Percentiles rank a stretch among this genome's conserved stretches.
These are phyloP conservation scores for Diphasiastrum complanatum DNA, from an alignment of 83 land plant genomes.

Conservation along the genomic window DNA sequence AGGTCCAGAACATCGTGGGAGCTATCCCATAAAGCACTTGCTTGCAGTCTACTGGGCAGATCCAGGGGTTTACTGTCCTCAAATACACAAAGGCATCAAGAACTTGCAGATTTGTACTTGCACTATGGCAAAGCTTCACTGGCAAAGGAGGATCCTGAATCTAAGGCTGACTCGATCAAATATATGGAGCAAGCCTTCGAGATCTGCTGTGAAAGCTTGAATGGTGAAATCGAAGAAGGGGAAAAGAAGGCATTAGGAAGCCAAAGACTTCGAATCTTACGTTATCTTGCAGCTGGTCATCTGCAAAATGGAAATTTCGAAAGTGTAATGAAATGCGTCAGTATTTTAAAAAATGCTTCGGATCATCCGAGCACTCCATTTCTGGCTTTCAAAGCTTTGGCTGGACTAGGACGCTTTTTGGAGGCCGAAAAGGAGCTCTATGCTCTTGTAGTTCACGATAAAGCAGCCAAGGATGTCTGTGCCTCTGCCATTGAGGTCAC, in stretches of 20 bases:
- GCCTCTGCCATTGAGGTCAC: conserved; percentile 66
- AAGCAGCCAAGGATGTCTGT: conserved; percentile 46
- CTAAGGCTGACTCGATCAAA: conserved; percentile 40
- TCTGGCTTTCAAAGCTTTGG: conserved; percentile 76
- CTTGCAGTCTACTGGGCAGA: conserved; percentile 55
- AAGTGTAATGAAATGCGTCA: conserved; percentile 67
- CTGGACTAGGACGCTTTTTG: conserved; percentile 52
- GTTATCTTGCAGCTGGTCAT: conserved; percentile 72
- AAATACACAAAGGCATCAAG: conserved; percentile 27
- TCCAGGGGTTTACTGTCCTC: conserved; percentile 46
- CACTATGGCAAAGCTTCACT: conserved; percentile 45
- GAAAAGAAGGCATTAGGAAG: conserved; percentile 30
- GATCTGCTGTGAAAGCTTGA: conserved; percentile 56
- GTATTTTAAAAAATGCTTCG: conserved; percentile 38
- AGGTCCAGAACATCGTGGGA: conserved; percentile 74
- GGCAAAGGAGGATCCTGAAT: conserved; percentile 20
- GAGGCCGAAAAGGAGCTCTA: conserved; percentile 83
- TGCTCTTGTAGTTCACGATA: conserved; percentile 45
- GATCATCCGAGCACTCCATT: conserved; percentile 62
- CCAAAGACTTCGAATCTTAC: conserved; percentile 37
- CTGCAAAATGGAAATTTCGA: conserved; percentile 64
- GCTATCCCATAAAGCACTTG: conserved; percentile 50
- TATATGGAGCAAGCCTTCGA: conserved; percentile 71
- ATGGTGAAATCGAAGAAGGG: conserved; percentile 19
- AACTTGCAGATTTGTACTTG: conserved; percentile 69